Evolutionary conservation across 2,329 filamentous ascomycete species (phyloP), one percentile per base, ranked within the genome.

Genomic region (Cercospora sp.): DNA sequence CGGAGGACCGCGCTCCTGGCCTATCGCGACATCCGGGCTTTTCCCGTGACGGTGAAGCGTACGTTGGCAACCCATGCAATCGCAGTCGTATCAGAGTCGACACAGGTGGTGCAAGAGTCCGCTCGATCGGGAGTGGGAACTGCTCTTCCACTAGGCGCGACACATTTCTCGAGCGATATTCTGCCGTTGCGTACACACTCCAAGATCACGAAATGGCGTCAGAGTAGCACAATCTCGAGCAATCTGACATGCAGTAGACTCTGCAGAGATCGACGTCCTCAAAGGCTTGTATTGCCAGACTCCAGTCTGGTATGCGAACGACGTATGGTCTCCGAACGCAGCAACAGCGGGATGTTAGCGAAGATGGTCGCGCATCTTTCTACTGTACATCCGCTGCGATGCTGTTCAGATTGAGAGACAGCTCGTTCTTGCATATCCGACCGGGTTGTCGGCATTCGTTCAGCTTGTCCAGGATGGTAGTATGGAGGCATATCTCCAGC

Each of bases 21-120:
- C 51, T 67, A 67, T 60, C 60, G 48, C n/a, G 23, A 60, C n/a
- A 13, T 16, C 53, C 60, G 60, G 60, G 5, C 26, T 67, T 58
- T 28, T n/a, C n/a, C 65, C 60, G 60, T 39, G 23, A 28, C 20
- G n/a, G 10, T 53, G 48, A 28, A 53, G 36, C 36, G 36, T 39
- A n/a, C 16, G 2, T 3, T n/a, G 16, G 36, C 48, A 53, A 5
- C 7, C 13, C 23, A 13, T 28, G 48, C 48, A 53, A 53, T 28
- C 48, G 23, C 48, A n/a, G 23, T 53, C 48, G 48, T 53, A 28
- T 53, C 48, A 53, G 30, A 28, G 8, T 16, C 23, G 12, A 26
- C 23, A 26, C 23, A 26, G 13, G 20, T 53, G 48, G 5, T 53
- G 48, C 23, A 53, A 53, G 20, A 12, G 1, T 26, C 23, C 48